A percentile compares a stretch with the other conserved stretches of the same genome.
These are phyloP conservation scores for Fusarium sublunatum DNA, from an alignment of 2,329 filamentous ascomycete genomes.

Conservation along the genomic window DNA sequence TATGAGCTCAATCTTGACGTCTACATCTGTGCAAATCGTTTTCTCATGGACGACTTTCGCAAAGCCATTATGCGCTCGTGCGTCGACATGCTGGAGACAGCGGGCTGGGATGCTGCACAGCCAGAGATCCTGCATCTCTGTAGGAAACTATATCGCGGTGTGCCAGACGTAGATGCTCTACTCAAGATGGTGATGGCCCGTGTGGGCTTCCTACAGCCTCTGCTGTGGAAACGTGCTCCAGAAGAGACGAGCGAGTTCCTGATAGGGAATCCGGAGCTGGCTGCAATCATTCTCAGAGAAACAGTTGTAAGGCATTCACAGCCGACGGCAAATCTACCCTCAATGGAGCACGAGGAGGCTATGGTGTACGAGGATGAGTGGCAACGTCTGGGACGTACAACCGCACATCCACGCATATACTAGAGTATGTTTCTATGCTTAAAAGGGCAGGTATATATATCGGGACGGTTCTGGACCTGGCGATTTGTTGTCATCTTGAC, in stretches of 20 bases:
- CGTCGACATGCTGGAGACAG: slow-evolving; percentile 60
- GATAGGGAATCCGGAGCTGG: slow-evolving; percentile 58
- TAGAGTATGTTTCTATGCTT: neutral
- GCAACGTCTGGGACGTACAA: slow-evolving; percentile 16
- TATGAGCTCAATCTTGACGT: slow-evolving; percentile 62
- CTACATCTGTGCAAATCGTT: slow-evolving; percentile 62
- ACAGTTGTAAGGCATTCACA: slow-evolving; percentile 56
- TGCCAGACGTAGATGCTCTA: slow-evolving; percentile 57
- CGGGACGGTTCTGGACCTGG: neutral
- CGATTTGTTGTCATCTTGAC: neutral
- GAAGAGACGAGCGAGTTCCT: slow-evolving; percentile 58
- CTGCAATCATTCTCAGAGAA: slow-evolving; percentile 60
- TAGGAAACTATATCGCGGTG: slow-evolving; percentile 55
- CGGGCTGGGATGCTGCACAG: slow-evolving; percentile 56
- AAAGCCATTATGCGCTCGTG: slow-evolving; percentile 54
- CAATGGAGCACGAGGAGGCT: slow-evolving; percentile 53
- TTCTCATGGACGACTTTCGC: slow-evolving; percentile 60
- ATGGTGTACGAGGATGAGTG: slow-evolving; percentile 23
- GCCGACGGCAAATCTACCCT: slow-evolving; percentile 53
- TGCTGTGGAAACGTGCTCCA: slow-evolving; percentile 56
- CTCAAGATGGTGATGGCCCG: slow-evolving; percentile 62
- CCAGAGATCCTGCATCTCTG: slow-evolving; percentile 59
- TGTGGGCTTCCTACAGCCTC: slow-evolving; percentile 60
- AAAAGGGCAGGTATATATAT: neutral
- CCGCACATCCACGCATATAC: slow-evolving; percentile 5